These are phyloP conservation scores for Penicillium crustosum DNA, from an alignment of 2,329 filamentous ascomycete species.

Conservation along the genomic window DNA sequence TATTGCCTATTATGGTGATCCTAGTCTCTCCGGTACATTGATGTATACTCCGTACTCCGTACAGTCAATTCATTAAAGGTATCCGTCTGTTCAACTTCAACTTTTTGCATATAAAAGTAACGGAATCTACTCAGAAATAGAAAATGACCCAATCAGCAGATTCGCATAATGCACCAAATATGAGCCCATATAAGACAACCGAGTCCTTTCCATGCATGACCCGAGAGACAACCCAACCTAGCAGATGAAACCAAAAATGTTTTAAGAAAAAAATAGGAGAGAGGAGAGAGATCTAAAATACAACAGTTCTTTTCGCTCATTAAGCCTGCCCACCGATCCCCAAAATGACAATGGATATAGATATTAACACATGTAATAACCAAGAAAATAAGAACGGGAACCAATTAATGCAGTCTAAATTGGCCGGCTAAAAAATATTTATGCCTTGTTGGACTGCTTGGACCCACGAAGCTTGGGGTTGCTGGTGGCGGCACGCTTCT, in stretches of 20 bases:
- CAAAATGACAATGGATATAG: constrained; percentile 24
- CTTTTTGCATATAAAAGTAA: background rate
- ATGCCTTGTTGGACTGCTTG: constrained; percentile 40
- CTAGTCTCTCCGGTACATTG: background rate
- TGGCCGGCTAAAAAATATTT: constrained; percentile 18
- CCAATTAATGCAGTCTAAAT: constrained; percentile 10
- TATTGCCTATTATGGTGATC: constrained; percentile 1
- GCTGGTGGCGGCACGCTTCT: constrained; percentile 44
- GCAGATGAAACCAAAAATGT: constrained; percentile 20
- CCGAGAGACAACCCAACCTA: constrained; percentile 28
- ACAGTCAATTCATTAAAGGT: background rate
- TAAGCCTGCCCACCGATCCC: constrained; percentile 27
- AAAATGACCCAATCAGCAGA: constrained; percentile 20
- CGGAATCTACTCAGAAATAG: constrained; percentile 9
- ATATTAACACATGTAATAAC: constrained; percentile 31
- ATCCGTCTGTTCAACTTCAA: background rate
- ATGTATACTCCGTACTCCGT: background rate
- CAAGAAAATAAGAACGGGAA: constrained; percentile 22
- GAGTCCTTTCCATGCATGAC: constrained; percentile 36
- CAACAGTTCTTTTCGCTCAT: constrained; percentile 31
- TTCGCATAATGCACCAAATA: constrained; percentile 29
- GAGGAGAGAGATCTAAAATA: constrained; percentile 41
- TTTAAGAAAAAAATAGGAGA: constrained; percentile 25
- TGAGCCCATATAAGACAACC: constrained; percentile 35
- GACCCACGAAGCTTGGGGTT: constrained; percentile 47